Conservation (phyloP, 306 rosid genomes). For the Hylodesmum podocarpum region DNA sequence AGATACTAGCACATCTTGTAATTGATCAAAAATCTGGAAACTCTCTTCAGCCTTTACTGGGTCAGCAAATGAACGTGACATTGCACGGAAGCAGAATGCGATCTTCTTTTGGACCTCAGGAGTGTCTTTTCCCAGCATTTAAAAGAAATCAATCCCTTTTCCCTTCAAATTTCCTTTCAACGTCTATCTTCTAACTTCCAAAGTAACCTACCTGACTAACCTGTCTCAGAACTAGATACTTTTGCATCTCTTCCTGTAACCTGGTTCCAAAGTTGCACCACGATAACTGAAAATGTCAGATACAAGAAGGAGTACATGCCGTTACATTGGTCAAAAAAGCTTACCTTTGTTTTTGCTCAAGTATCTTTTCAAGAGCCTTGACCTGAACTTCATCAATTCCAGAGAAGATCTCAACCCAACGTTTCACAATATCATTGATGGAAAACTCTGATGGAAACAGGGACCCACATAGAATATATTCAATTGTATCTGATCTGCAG, state of each 20-base stretch:
- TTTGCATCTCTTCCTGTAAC: slow-evolving; percentile 97
- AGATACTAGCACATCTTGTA: slow-evolving; percentile 84
- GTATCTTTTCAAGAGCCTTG: slow-evolving; percentile 91
- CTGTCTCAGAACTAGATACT: slow-evolving; percentile 84
- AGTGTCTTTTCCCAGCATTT: slow-evolving; percentile 83
- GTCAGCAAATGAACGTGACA: slow-evolving; percentile 94
- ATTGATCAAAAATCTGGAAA: slow-evolving; percentile 87
- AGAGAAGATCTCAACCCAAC: slow-evolving; percentile 75
- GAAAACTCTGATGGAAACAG: slow-evolving; percentile 76
- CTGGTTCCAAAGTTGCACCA: slow-evolving; percentile 63
- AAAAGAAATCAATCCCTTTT: slow-evolving; percentile 37
- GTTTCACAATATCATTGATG: slow-evolving; percentile 71
- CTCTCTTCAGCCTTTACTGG: slow-evolving; percentile 85
- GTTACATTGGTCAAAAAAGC: slow-evolving; percentile 33
- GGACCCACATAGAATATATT: slow-evolving; percentile 73
- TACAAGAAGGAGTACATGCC: slow-evolving; percentile 25
- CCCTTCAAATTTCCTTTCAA: slow-evolving; percentile 34
- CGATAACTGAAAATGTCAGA: slow-evolving; percentile 41
- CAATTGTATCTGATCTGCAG: slow-evolving; percentile 88
- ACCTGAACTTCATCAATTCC: slow-evolving; percentile 79
- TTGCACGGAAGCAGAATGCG: slow-evolving; percentile 67
- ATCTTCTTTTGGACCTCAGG: slow-evolving; percentile 88
- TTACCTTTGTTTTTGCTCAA: slow-evolving; percentile 96
- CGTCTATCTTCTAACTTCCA: slow-evolving; percentile 22
- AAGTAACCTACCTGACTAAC: slow-evolving; percentile 62